phyloP scores from a whole-genome alignment of 192 early-diverging fungal genomes.

The Mortierella hygrophila region DNA sequence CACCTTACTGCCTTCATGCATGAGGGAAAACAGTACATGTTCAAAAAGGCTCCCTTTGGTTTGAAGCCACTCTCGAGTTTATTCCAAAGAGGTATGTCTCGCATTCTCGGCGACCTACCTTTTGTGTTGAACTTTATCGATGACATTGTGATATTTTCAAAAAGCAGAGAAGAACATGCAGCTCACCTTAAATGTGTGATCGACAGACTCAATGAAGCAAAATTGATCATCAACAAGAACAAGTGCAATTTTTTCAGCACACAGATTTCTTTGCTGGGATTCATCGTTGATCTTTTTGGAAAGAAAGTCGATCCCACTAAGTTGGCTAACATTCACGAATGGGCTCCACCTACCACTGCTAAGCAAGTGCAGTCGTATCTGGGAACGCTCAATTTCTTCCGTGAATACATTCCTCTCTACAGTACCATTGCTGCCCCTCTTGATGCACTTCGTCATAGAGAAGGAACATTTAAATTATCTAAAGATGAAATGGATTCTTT shows the following conservation, averaged over 20 bases:
- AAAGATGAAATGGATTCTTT: background rate
- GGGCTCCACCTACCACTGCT: background rate
- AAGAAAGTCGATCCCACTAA: conserved; percentile 28
- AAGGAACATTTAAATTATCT: background rate
- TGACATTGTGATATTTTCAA: conserved; percentile 25
- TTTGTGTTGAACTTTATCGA: conserved; percentile 30
- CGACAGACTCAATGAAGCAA: conserved; percentile 20
- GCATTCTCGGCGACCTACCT: conserved; percentile 28
- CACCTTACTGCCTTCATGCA: too few species aligned
- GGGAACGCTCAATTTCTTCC: too few species aligned
- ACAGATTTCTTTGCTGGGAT: too few species aligned
- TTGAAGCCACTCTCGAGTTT: too few species aligned
- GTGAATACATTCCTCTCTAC: background rate
- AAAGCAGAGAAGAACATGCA: conserved; percentile 3
- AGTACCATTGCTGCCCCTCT: conserved; percentile 25
- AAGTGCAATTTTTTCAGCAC: conserved; percentile 39
- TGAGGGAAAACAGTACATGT: too few species aligned
- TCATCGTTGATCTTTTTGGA: too few species aligned
- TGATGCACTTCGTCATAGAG: conserved; percentile 29
- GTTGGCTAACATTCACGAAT: conserved; percentile 36
- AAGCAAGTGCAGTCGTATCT: too few species aligned
- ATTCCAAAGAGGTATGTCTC: conserved; percentile 14
- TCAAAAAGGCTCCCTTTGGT: too few species aligned
- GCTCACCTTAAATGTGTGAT: conserved; percentile 9
- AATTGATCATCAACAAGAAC: conserved; percentile 30